Percentiles rank a stretch among this genome's conserved stretches.
These are phyloP conservation scores for Pleurotus giganteus DNA, from an alignment of 768 basidiomycete genomes.

Conservation along the genomic window DNA sequence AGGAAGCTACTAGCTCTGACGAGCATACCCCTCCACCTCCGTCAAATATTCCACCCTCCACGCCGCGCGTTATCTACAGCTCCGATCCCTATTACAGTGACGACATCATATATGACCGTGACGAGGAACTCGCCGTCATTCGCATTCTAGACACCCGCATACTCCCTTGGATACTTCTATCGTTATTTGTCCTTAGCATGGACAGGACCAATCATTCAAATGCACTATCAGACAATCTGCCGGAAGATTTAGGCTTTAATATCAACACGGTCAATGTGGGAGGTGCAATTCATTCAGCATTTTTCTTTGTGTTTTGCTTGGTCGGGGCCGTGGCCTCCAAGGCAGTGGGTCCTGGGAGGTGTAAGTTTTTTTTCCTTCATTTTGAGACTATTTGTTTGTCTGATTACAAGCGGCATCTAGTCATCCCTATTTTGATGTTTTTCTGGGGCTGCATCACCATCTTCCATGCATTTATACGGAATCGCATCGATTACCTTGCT, in stretches of 20 bases:
- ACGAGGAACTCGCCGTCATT: slow-evolving; percentile 4
- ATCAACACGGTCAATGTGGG: slow-evolving; percentile 7
- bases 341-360: background rate
- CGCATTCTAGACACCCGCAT: slow-evolving; percentile 7
- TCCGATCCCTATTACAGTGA: background rate
- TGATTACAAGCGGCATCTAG: background rate
- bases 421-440: slow-evolving; percentile 7
- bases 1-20: background rate
- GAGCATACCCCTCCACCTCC: background rate
- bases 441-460: slow-evolving; percentile 1
- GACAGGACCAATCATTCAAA: slow-evolving; percentile 7
- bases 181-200: slow-evolving; percentile 5
- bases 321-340: slow-evolving; percentile 3
- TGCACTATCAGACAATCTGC: slow-evolving; percentile 3
- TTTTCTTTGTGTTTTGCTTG: slow-evolving; percentile 9
- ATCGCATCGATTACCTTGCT: slow-evolving; percentile 2
- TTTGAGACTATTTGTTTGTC: background rate
- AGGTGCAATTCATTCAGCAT: slow-evolving; percentile 2
- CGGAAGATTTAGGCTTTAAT: slow-evolving; percentile 2
- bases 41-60: background rate
- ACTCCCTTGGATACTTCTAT: slow-evolving; percentile 1
- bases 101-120: slow-evolving; percentile 4
- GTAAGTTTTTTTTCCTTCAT: background rate
- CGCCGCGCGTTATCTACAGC: background rate
- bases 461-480: slow-evolving; percentile 2